Percentiles rank a stretch among this genome's conserved stretches.
These are phyloP conservation scores for Fragaria vesca DNA, from an alignment of 306 rosid genomes.

Conservation along the genomic window DNA sequence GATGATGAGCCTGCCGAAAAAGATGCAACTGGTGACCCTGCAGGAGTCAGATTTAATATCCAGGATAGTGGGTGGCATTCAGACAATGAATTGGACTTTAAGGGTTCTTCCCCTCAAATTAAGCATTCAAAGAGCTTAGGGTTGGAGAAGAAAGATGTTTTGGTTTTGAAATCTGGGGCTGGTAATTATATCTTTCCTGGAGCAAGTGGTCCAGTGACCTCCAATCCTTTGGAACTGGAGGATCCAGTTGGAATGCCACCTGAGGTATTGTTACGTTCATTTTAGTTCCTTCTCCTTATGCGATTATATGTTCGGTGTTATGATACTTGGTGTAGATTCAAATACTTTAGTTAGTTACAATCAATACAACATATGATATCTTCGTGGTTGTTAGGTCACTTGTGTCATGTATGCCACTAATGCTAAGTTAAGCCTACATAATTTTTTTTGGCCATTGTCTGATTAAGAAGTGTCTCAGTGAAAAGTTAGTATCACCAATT, in stretches of 20 bases:
- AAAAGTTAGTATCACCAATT: background rate
- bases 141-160: constrained; percentile 46
- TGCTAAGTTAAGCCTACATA: background rate
- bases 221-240: constrained; percentile 32
- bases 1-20: constrained; percentile 60
- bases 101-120: constrained; percentile 44
- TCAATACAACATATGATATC: background rate
- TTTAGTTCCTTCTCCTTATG: constrained; percentile 28
- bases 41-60: constrained; percentile 33
- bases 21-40: constrained; percentile 34
- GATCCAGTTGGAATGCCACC: constrained; percentile 90
- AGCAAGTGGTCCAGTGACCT: constrained; percentile 32
- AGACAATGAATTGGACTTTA: constrained; percentile 65
- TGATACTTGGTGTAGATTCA: background rate
- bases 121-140: constrained; percentile 38
- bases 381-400: background rate
- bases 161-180: constrained; percentile 40
- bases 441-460: background rate
- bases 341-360: background rate
- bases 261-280: constrained; percentile 57
- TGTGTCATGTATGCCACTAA: background rate
- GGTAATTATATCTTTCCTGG: constrained; percentile 46
- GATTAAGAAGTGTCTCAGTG: background rate
- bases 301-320: constrained; percentile 19
- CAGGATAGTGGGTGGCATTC: constrained; percentile 60